A percentile compares a stretch with the other conserved stretches of the same genome.
Conservation (phyloP, 257 asterid genomes). For the Anisodus tanguticus region DNA sequence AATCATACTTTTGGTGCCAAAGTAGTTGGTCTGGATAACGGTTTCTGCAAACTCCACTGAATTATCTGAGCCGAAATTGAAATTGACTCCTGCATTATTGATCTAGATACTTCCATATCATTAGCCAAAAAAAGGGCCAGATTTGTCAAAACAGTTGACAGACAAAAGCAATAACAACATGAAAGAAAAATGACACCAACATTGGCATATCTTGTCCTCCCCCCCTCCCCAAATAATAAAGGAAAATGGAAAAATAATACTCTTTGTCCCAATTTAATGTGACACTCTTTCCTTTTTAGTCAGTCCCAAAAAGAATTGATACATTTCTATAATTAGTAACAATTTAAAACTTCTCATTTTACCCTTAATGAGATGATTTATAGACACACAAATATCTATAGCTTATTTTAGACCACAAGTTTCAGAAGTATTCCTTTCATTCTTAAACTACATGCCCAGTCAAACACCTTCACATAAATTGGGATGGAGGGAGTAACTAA, state of each 20-base stretch:
- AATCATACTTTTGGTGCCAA: slow-evolving; percentile 79
- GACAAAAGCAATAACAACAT: neutral
- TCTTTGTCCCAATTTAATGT: too few relatives aligned
- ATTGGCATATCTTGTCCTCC: neutral
- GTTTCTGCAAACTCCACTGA: slow-evolving; percentile 71
- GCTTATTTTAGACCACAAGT: too few relatives aligned
- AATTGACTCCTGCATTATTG: slow-evolving; percentile 91
- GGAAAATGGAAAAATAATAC: neutral
- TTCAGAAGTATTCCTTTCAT: too few relatives aligned
- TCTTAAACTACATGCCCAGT: too few relatives aligned
- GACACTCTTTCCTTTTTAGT: too few relatives aligned
- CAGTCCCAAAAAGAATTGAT: too few relatives aligned
- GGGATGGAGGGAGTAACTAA: neutral
- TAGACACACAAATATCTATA: too few relatives aligned
- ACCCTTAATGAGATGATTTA: too few relatives aligned
- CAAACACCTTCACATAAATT: too few relatives aligned
- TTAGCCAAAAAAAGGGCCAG: slow-evolving; percentile 20
- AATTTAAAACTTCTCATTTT: too few relatives aligned
- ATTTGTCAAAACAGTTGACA: neutral
- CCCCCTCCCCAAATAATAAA: neutral
- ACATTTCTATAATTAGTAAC: too few relatives aligned
- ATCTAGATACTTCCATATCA: slow-evolving; percentile 51
- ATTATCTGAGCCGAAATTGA: slow-evolving; percentile 72
- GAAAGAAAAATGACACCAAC: neutral
- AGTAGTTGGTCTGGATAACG: slow-evolving; percentile 77